Evolutionary conservation across 1,284 basidiomycete species (phyloP).

Genomic region (Ganoderma sinense): DNA sequence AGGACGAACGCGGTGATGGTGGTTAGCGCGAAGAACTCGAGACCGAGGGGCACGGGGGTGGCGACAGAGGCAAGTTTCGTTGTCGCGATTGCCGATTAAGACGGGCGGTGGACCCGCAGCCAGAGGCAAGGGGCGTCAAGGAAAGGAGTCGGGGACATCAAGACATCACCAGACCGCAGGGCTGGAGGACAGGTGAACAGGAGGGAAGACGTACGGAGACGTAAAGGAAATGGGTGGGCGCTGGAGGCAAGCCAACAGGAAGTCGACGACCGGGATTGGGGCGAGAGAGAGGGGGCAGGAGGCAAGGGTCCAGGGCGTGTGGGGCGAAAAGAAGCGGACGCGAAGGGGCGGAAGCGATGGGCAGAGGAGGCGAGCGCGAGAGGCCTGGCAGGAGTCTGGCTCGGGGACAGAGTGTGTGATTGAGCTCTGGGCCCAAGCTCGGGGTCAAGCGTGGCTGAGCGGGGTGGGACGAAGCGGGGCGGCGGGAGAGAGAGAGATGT

Average conservation of each 20-base stretch:
- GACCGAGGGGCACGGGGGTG: conserved; percentile 1
- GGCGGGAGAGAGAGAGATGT: background rate
- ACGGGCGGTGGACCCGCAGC: conserved; percentile 12
- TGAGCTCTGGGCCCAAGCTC: background rate
- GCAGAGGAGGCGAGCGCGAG: conserved; percentile 23
- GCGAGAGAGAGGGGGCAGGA: background rate
- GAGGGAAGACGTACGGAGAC: conserved; percentile 28
- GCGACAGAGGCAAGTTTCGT: conserved; percentile 20
- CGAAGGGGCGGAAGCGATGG: conserved; percentile 6
- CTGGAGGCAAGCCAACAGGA: background rate
- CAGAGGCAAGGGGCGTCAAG: conserved; percentile 4
- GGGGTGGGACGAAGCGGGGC: background rate
- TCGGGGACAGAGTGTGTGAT: background rate
- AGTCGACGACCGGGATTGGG: conserved; percentile 2
- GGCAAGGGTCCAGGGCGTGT: conserved; percentile 1
- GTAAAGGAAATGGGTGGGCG: conserved; percentile 15
- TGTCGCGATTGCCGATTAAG: conserved; percentile 26
- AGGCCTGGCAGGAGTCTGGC: background rate
- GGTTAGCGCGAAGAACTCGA: conserved; percentile 8
- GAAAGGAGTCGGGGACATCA: conserved; percentile 10
- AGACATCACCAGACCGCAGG: conserved; percentile 19
- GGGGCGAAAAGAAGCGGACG: background rate
- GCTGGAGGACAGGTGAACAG: conserved; percentile 16
- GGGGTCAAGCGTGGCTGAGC: background rate
- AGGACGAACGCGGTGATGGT: conserved; percentile 24